These are phyloP conservation scores for Sutorius eximius DNA, from an alignment of 1,284 basidiomycete genomes.

Conservation along the genomic window DNA sequence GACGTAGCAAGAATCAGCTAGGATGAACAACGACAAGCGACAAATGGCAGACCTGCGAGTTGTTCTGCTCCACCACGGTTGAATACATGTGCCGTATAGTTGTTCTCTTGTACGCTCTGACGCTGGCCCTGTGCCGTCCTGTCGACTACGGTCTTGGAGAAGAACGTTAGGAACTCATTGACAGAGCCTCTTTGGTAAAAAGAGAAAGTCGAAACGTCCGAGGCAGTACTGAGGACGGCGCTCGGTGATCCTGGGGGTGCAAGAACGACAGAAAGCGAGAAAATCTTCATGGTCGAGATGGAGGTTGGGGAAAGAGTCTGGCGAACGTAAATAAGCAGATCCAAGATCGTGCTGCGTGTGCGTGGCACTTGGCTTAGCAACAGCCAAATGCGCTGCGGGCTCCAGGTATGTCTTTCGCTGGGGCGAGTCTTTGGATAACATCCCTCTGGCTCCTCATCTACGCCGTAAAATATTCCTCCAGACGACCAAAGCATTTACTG, in stretches of 20 bases:
- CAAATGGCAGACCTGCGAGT: slow-evolving; percentile 63
- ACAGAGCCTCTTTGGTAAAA: slow-evolving; percentile 91
- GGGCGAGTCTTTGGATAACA: slow-evolving; percentile 22
- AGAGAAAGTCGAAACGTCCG: slow-evolving; percentile 88
- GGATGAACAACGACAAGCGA: not conserved
- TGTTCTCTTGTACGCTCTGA: slow-evolving; percentile 95
- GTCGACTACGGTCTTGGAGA: slow-evolving; percentile 91
- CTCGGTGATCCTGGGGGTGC: slow-evolving; percentile 57
- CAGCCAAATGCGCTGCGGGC: slow-evolving; percentile 1
- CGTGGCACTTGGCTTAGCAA: not conserved
- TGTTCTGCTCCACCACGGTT: slow-evolving; percentile 78
- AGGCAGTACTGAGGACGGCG: slow-evolving; percentile 70
- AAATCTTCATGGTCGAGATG: slow-evolving; percentile 63
- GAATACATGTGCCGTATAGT: slow-evolving; percentile 93
- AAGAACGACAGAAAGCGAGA: slow-evolving; percentile 61
- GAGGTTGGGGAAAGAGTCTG: slow-evolving; percentile 7
- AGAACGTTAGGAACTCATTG: slow-evolving; percentile 88
- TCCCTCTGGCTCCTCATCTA: slow-evolving; percentile 29
- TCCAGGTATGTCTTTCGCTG: slow-evolving; percentile 21
- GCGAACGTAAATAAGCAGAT: slow-evolving; percentile 4
- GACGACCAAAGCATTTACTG: slow-evolving; percentile 20
- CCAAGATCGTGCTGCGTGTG: not conserved
- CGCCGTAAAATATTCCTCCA: slow-evolving; percentile 23
- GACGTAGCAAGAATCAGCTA: slow-evolving; percentile 3
- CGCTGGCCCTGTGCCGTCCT: slow-evolving; percentile 85